These are phyloP conservation scores for Fusarium nanum DNA, from an alignment of 2,329 filamentous ascomycete species.

Conservation along the genomic window DNA sequence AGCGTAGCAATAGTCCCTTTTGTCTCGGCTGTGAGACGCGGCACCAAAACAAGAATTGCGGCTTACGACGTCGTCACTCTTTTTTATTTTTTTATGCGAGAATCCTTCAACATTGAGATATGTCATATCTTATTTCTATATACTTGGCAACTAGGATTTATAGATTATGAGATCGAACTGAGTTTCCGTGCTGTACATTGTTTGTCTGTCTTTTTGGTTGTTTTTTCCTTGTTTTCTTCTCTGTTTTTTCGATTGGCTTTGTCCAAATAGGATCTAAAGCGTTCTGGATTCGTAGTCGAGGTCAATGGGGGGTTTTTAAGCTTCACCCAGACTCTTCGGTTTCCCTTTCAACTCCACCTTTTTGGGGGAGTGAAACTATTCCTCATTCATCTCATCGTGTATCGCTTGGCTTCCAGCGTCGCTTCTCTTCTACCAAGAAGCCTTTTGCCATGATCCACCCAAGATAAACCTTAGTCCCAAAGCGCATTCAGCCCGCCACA, in stretches of 20 bases:
- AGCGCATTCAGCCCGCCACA: conserved; percentile 35
- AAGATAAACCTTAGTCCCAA: conserved; percentile 25
- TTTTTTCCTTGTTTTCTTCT: conserved; percentile 9
- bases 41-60: not conserved
- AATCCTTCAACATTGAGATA: not conserved
- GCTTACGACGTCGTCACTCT: conserved; percentile 18
- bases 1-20: not conserved
- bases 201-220: conserved; percentile 11
- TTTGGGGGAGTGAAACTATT: conserved; percentile 27
- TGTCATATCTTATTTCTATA: conserved; percentile 3
- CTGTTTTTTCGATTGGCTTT: conserved; percentile 8
- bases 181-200: conserved; percentile 3
- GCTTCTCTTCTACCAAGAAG: conserved; percentile 28
- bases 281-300: conserved; percentile 17
- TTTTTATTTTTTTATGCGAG: not conserved
- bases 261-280: conserved; percentile 21
- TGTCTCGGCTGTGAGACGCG: not conserved
- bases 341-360: conserved; percentile 22
- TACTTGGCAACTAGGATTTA: not conserved
- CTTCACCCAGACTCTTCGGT: conserved; percentile 19
- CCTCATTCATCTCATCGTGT: conserved; percentile 32
- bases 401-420: conserved; percentile 22
- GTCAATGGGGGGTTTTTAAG: conserved; percentile 6
- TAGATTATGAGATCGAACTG: conserved; percentile 4
- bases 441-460: conserved; percentile 22